Conservation (phyloP, 1,284 basidiomycete genomes). For the Kwoniella shivajii region DNA sequence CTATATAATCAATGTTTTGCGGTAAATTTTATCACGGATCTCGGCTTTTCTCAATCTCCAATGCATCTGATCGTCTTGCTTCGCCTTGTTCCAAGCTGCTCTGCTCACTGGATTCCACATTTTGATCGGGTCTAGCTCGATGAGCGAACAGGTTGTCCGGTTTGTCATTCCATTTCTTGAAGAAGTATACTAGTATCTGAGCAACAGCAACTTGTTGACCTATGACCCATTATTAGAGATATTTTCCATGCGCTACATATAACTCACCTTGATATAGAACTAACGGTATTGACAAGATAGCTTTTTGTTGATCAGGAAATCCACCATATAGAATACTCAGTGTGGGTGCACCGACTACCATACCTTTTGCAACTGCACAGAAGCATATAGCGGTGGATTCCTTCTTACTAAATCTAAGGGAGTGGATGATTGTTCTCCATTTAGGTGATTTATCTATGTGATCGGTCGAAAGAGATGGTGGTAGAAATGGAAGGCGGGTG, state of each 20-base stretch:
- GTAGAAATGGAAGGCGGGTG: slow-evolving; percentile 25
- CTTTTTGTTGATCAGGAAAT: slow-evolving; percentile 20
- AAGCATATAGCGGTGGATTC: slow-evolving; percentile 35
- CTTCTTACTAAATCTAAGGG: slow-evolving; percentile 20
- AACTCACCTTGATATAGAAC: slow-evolving; percentile 30
- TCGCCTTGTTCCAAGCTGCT: too few relatives aligned
- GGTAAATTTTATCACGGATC: too few relatives aligned
- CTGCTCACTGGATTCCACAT: too few relatives aligned
- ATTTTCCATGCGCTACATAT: background rate
- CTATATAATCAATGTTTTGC: slow-evolving; percentile 1
- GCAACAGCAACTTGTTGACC: slow-evolving; percentile 26
- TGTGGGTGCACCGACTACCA: slow-evolving; percentile 31
- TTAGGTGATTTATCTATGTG: background rate
- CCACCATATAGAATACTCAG: slow-evolving; percentile 31
- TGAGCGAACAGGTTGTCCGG: slow-evolving; percentile 12
- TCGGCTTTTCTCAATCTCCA: background rate
- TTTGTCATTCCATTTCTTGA: slow-evolving; percentile 24
- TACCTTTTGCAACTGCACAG: slow-evolving; percentile 33
- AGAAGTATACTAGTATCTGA: slow-evolving; percentile 22
- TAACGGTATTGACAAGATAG: slow-evolving; percentile 28
- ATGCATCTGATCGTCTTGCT: background rate
- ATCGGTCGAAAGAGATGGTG: slow-evolving; percentile 1
- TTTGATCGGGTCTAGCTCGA: background rate
- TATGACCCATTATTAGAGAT: background rate
- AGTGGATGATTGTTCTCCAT: slow-evolving; percentile 7